These are phyloP conservation scores for Ricinus communis DNA, from an alignment of 345 rosid species.

Conservation along the genomic window DNA sequence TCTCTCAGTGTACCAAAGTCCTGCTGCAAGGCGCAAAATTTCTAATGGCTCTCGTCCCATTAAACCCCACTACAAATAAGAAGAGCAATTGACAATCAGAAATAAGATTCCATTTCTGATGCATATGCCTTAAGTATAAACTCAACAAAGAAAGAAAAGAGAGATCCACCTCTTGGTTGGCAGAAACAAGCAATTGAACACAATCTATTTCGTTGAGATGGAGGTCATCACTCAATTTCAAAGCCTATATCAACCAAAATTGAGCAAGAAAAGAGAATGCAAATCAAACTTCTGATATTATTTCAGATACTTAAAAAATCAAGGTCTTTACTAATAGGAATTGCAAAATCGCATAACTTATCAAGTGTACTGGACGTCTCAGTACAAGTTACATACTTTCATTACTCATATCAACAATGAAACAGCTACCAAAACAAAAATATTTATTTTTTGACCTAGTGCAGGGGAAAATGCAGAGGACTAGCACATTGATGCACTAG, in stretches of 20 bases:
- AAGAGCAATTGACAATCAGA: constrained; percentile 17
- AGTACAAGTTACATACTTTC: background rate
- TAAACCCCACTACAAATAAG: constrained; percentile 63
- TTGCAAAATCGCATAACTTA: background rate
- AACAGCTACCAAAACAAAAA: background rate
- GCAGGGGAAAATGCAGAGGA: background rate
- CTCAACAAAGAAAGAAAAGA: constrained; percentile 23
- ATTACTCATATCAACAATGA: background rate
- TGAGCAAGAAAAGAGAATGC: constrained; percentile 5
- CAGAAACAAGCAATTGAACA: constrained; percentile 76
- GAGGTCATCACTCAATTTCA: constrained; percentile 87
- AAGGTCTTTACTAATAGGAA: background rate
- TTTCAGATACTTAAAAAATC: background rate
- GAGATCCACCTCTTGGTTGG: constrained; percentile 78
- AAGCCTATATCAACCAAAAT: constrained; percentile 45
- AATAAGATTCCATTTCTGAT: background rate
- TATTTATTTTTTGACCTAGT: background rate
- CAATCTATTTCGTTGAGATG: constrained; percentile 88
- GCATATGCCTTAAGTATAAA: constrained; percentile 3
- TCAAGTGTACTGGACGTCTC: background rate
- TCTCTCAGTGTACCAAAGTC: constrained; percentile 95
- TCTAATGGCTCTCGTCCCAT: constrained; percentile 81
- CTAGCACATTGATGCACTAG: background rate
- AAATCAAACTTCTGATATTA: background rate
- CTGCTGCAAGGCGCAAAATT: constrained; percentile 84